Base-by-base conservation (phyloP, 768 basidiomycete genomes). In the Filobasidium floriforme region DNA sequence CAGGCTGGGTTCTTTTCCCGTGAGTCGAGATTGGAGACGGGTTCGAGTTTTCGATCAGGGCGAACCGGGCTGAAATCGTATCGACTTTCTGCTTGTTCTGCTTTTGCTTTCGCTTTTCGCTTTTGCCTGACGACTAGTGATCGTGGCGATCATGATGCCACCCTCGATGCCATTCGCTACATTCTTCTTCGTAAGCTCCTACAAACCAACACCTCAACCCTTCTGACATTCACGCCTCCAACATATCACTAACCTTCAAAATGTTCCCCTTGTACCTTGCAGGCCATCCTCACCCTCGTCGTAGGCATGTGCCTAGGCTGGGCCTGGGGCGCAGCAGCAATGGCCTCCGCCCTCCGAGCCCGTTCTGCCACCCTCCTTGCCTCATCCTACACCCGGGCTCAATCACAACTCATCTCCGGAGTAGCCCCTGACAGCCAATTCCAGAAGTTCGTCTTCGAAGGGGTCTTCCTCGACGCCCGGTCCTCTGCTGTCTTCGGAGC, bases 281-380 rank as follows among this genome's bases (percentile, higher is more conserved):
- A 82, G 82, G 71, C 75, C 7, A 70, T 82, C 1, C 72, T 80
- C n/a, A 84, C 82, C 0, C 68, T 86, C 44, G 67, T 83, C 28
- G 18, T 85, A 7, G 85, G 85, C 0, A 69, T 83, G 54, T 76
- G 80, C 1, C 49, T 83, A 0, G 84, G 84, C 14, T 86, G 85
- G 85, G 85, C 81, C 0, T 79, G 84, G 68, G 83, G 84, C 1
- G 77, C 80, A 11, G 84, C 83, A 0, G 84, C 81, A 0, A 85
- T 86, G 84, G 81, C 81, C 4, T 82, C 83, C 0, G 81, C 81
- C 0, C 71, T 83, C 0, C 73, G 80, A 5, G 81, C 81, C 0
- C 59, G 80, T n/a, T 68, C 12, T 55, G 19, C 7, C 15, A 46
- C 65, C 32, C 24, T 66, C 14, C 32, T 66, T 2, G 65, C 65